phyloP scores from a whole-genome alignment of 495 filamentous ascomycete genomes.

The Daldinia loculata region DNA sequence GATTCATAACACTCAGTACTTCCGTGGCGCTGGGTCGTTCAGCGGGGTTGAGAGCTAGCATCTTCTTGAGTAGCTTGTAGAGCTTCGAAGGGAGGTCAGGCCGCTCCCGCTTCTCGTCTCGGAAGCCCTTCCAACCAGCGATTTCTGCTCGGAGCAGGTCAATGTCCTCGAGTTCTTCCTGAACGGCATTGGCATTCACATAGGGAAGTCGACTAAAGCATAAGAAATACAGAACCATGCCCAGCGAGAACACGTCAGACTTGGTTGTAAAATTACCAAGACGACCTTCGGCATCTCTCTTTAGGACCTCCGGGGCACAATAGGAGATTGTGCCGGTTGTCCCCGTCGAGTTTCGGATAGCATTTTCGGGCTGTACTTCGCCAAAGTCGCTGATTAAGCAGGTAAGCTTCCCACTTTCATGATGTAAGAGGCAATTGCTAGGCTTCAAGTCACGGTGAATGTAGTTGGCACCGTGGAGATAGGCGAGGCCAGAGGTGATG shows the following conservation, averaged over 20 bases:
- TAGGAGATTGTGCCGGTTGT: conserved; percentile 97
- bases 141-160: conserved; percentile 89
- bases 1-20: conserved; percentile 82
- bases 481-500: conserved; percentile 88
- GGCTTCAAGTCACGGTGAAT: conserved; percentile 97
- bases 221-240: conserved; percentile 98
- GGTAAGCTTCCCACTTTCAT: conserved; percentile 70
- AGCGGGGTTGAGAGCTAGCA: conserved; percentile 79
- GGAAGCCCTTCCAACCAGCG: conserved; percentile 83
- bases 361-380: conserved; percentile 86
- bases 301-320: conserved; percentile 93
- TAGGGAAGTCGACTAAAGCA: conserved; percentile 94
- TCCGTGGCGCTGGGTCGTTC: conserved; percentile 86
- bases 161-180: conserved; percentile 95
- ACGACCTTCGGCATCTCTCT: conserved; percentile 70
- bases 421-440: conserved; percentile 90
- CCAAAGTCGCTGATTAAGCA: conserved; percentile 98
- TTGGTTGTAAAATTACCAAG: conserved; percentile 95
- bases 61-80: conserved; percentile 80
- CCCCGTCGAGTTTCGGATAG: conserved; percentile 83
- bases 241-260: conserved; percentile 94
- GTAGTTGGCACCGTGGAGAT: conserved; percentile 92
- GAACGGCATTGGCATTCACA: conserved; percentile 76
- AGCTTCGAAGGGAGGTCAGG: conserved; percentile 87
- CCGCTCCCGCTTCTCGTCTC: conserved; percentile 74